Percentiles rank a stretch among this genome's conserved stretches.
These are phyloP conservation scores for Metarhizium rileyi DNA, from an alignment of 2,329 filamentous ascomycete genomes.

Conservation along the genomic window DNA sequence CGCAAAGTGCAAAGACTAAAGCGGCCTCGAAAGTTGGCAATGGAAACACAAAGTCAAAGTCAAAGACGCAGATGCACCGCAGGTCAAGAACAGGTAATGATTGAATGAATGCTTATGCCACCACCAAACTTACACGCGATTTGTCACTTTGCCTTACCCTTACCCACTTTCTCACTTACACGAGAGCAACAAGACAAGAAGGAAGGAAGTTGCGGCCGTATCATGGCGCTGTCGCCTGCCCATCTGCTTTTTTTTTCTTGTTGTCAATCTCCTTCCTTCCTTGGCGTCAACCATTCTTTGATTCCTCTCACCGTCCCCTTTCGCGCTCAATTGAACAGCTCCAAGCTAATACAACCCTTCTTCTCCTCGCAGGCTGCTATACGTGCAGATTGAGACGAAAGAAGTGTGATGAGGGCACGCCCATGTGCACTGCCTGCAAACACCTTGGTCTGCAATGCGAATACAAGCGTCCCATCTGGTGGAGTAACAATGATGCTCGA, in stretches of 20 bases:
- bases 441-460: constrained; percentile 79
- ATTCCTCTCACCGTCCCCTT: neutral
- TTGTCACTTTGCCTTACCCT: neutral
- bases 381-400: constrained; percentile 58
- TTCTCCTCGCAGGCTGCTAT: constrained; percentile 46
- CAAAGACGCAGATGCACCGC: constrained; percentile 80
- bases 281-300: neutral
- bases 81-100: constrained; percentile 80
- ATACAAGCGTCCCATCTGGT: constrained; percentile 96
- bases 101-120: too few species aligned
- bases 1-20: constrained; percentile 50
- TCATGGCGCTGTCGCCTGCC: constrained; percentile 2
- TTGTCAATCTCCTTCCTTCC: neutral
- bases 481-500: constrained; percentile 84
- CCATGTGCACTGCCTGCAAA: constrained; percentile 56
- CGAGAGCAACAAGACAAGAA: constrained; percentile 8
- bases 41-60: constrained; percentile 54
- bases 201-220: constrained; percentile 5
- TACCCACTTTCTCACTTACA: constrained; percentile 18
- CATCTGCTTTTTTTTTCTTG: neutral
- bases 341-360: constrained; percentile 3
- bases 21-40: constrained; percentile 42
- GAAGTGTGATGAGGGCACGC: constrained; percentile 58
- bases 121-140: constrained; percentile 5
- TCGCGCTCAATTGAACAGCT: neutral